Conservation (phyloP, 2,329 filamentous ascomycete species). For the Colletotrichum chlorophyti region DNA sequence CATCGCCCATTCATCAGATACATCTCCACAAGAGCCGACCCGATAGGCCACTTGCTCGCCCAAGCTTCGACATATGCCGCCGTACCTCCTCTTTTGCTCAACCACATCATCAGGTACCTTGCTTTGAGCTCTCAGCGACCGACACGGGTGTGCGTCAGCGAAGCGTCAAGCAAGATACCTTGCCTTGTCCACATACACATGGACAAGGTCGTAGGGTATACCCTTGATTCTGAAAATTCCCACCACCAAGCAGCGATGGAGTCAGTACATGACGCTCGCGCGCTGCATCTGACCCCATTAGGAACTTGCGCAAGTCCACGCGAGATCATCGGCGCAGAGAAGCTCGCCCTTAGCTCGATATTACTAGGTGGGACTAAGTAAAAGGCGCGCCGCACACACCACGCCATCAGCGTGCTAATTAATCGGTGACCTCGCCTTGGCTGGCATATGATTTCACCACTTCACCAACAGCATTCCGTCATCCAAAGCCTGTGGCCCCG, state of each 20-base stretch:
- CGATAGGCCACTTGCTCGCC: background rate
- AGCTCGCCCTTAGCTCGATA: conserved; percentile 16
- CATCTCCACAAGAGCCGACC: background rate
- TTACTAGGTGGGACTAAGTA: conserved; percentile 5
- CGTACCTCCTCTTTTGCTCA: background rate
- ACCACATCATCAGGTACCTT: too few relatives aligned
- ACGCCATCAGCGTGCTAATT: conserved; percentile 3
- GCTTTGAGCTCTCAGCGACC: background rate
- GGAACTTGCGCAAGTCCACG: conserved; percentile 22
- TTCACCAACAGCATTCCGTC: conserved; percentile 22
- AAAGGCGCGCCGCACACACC: conserved; percentile 18
- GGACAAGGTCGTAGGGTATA: background rate
- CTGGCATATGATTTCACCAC: conserved; percentile 19
- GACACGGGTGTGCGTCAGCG: conserved; percentile 10
- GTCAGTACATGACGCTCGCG: conserved; percentile 7
- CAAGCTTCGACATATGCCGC: conserved; percentile 19
- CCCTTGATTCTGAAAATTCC: conserved; percentile 2
- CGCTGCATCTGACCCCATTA: conserved; percentile 25
- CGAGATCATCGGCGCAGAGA: conserved; percentile 21
- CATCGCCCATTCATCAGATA: conserved; percentile 3
- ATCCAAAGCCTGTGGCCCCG: conserved; percentile 14
- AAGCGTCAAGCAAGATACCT: too few relatives aligned
- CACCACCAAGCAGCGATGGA: conserved; percentile 17
- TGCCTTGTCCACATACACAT: conserved; percentile 6
- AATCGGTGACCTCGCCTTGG: conserved; percentile 18